Conservation (phyloP, 2,329 filamentous ascomycete species). For the Sporothrix inflata region DNA sequence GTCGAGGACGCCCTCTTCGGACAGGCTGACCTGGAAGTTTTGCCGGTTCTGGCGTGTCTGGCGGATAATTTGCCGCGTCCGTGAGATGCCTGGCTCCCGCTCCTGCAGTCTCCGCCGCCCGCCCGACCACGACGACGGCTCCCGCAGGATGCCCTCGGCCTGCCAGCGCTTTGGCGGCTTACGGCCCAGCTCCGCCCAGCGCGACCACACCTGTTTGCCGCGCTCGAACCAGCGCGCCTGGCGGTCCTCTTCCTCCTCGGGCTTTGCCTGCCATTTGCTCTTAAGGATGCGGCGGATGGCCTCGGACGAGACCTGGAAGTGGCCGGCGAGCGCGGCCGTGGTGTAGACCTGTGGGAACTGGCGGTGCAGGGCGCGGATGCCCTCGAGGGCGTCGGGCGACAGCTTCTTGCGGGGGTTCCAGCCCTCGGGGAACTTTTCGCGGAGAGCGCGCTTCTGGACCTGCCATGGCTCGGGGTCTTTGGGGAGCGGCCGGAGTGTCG, state of each 20-base stretch:
- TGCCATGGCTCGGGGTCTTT: conserved; percentile 61
- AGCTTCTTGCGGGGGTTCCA: conserved; percentile 86
- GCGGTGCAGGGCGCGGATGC: conserved; percentile 79
- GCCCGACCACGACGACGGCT: conserved; percentile 32
- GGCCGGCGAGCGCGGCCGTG: conserved; percentile 69
- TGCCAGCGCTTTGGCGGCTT: conserved; percentile 67
- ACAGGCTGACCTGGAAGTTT: neutral
- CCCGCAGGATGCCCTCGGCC: conserved; percentile 48
- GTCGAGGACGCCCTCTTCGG: neutral
- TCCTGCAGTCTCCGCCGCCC: conserved; percentile 26
- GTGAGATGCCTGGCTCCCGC: neutral
- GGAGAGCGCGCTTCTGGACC: conserved; percentile 72
- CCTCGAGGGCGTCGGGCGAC: conserved; percentile 89
- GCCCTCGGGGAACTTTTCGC: conserved; percentile 76
- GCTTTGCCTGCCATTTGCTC: conserved; percentile 70
- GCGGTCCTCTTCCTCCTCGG: conserved; percentile 59
- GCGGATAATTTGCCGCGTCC: neutral
- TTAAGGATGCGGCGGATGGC: conserved; percentile 84
- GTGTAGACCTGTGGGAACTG: conserved; percentile 79
- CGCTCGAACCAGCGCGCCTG: conserved; percentile 65
- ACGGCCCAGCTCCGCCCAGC: conserved; percentile 62
- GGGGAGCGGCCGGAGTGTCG: neutral
- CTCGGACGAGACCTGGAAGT: conserved; percentile 87
- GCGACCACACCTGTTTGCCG: conserved; percentile 62
- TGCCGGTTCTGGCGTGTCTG: neutral